Conservation (phyloP, 306 rosid species). For the Cucurbita moschata region DNA sequence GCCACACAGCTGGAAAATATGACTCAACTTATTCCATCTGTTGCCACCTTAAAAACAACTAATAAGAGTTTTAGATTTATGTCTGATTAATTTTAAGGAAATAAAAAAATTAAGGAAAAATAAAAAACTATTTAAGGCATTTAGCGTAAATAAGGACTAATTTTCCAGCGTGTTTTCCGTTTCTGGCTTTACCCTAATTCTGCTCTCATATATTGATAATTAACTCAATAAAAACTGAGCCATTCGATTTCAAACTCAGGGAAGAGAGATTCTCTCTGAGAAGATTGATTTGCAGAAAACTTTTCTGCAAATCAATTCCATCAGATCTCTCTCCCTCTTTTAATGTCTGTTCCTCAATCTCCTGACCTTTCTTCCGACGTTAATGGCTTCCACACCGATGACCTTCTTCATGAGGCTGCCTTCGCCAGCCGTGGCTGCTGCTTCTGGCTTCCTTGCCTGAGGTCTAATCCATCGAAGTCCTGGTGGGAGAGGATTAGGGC, state of each 20-base stretch:
- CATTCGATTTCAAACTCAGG: neutral
- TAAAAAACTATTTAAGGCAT: too few relatives aligned
- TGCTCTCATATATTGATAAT: neutral
- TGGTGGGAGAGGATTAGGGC: slow-evolving; percentile 35
- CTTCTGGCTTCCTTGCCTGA: slow-evolving; percentile 11
- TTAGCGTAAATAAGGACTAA: neutral
- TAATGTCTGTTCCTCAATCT: neutral
- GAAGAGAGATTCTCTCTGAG: neutral
- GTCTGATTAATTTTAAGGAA: too few relatives aligned
- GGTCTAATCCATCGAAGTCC: neutral
- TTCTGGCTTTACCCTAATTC: neutral
- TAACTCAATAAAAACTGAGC: neutral
- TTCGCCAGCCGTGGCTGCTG: slow-evolving; percentile 31
- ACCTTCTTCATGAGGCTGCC: neutral
- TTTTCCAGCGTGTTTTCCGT: slow-evolving; percentile 13
- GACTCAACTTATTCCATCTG: neutral
- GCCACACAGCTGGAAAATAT: neutral
- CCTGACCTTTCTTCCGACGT: neutral
- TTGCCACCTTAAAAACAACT: neutral
- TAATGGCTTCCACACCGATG: slow-evolving; percentile 5
- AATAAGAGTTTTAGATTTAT: neutral
- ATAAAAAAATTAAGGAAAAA: too few relatives aligned
- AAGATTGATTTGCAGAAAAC: neutral
- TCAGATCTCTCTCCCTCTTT: neutral
- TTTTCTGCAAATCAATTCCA: neutral